A percentile compares a stretch with the other conserved stretches of the same genome.
Conservation (phyloP, 805 yeast genomes). For the Zygoascus ofunaensis region DNA sequence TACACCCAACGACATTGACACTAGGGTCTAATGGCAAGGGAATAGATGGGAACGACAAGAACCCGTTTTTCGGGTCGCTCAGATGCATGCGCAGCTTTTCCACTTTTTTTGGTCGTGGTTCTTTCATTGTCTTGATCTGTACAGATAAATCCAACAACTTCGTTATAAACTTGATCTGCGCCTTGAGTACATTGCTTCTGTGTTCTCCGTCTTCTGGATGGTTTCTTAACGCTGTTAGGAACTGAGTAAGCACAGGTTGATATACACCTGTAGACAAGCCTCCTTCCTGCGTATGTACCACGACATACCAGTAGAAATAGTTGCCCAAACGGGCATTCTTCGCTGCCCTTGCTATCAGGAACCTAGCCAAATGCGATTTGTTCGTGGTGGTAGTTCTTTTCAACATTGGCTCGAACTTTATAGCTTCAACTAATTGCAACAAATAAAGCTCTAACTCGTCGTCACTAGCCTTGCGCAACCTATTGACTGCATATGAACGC, state of each 20-base stretch:
- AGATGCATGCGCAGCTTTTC: constrained; percentile 56
- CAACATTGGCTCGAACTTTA: constrained; percentile 56
- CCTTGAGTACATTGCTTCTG: constrained; percentile 30
- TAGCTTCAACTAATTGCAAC: constrained; percentile 84
- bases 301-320: constrained; percentile 84
- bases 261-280: constrained; percentile 30
- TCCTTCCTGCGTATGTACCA: constrained; percentile 73
- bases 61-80: constrained; percentile 37
- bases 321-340: constrained; percentile 62
- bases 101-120: constrained; percentile 66
- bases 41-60: constrained; percentile 42
- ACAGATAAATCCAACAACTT: constrained; percentile 57
- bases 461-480: constrained; percentile 69
- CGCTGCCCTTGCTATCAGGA: constrained; percentile 64
- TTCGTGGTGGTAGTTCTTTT: constrained; percentile 9
- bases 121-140: constrained; percentile 56
- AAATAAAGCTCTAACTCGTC: constrained; percentile 73
- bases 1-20: constrained; percentile 59
- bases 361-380: constrained; percentile 35
- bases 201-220: constrained; percentile 25
- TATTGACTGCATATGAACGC: constrained; percentile 78
- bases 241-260: constrained; percentile 40
- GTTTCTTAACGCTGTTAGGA: constrained; percentile 30
- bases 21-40: constrained; percentile 80
- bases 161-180: constrained; percentile 63